Evolutionary conservation across 352 stramenopile genomes (phyloP), one percentile per base, ranked within the genome.

Genomic region (Phytopythium litorale): DNA sequence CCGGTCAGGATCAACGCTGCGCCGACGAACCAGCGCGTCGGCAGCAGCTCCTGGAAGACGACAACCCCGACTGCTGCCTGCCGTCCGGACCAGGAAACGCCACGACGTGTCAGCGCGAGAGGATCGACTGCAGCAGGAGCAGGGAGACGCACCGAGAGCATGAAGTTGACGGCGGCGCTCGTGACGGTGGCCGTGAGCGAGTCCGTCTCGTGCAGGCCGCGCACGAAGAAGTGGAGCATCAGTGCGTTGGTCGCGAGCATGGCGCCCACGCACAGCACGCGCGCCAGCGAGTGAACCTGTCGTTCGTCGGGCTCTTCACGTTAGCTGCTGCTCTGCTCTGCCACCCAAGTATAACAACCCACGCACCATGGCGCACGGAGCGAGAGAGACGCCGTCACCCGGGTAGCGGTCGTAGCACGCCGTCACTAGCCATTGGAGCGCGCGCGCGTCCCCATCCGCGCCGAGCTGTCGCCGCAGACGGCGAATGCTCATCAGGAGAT

Each of bases 131-230:
- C n/a, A 42, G 4, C 48, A 8, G 16, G 11, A 8, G 18, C 9
- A 28, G 46, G 13, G 7, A 6, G 35, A 59, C 72, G 19, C 43
- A 87, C 79, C 23, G 86, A 91, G 35, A 92, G 62, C 69, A 93
- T 81, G 54, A 95, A 95, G 72, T 95, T 95, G 45, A 85, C 73
- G 3, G 84, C 75, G 7, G 84, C 78, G 53, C 84, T 93, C 6
- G 86, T 93, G 69, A 95, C 81, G 1, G 86, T 95, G 11, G 86
- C 84, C 1, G 86, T 95, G 23, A 95, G 78, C 21, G 86, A 95
- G 70, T 95, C 86, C 16, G 86, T 93, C 68, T 93, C 84, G 43
- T 95, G 86, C 1, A 95, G 65, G 0, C 84, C 84, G 28, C 88
- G 81, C 60, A 95, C 81, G 52, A 95, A 95, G 69, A 72, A 92